These are phyloP conservation scores for Tetrapisispora fleetii DNA, from an alignment of 805 yeast genomes.

Conservation along the genomic window DNA sequence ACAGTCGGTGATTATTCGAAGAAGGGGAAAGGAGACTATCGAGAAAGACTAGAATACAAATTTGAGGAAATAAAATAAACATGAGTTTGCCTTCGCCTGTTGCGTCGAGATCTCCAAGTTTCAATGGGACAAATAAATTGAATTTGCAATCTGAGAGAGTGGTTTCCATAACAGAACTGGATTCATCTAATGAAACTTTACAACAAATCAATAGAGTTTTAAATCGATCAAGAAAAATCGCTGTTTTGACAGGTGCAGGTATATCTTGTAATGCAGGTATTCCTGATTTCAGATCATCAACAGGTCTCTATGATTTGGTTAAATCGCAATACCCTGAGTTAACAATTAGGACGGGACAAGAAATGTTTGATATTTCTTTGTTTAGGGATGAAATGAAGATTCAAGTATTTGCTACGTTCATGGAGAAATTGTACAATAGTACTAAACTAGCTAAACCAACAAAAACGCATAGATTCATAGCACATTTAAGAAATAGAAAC, in stretches of 20 bases:
- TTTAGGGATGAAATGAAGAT: constrained; percentile 61
- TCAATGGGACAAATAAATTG: not conserved
- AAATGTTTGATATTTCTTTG: constrained; percentile 77
- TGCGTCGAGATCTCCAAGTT: not conserved
- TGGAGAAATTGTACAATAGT: constrained; percentile 65
- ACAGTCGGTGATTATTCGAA: no score
- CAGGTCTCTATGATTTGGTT: constrained; percentile 73
- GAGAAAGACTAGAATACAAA: not conserved
- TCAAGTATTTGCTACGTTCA: constrained; percentile 74
- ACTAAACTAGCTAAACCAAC: constrained; percentile 69
- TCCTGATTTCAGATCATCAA: constrained; percentile 82
- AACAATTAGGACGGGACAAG: constrained; percentile 68
- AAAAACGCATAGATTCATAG: constrained; percentile 68
- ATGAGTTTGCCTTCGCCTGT: not conserved
- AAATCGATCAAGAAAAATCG: constrained; percentile 35
- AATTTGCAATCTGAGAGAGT: constrained; percentile 13
- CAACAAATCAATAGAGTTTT: constrained; percentile 21
- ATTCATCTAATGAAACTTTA: constrained; percentile 10
- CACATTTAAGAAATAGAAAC: constrained; percentile 45
- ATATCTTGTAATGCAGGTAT: constrained; percentile 95
- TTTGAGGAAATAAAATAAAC: not conserved
- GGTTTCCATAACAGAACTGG: constrained; percentile 9
- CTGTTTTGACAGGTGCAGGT: constrained; percentile 89
- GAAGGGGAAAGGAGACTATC: not conserved
- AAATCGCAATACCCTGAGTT: constrained; percentile 49